These are phyloP conservation scores for Fusarium odoratissimum DNA, from an alignment of 2,329 filamentous ascomycete species.

Conservation along the genomic window DNA sequence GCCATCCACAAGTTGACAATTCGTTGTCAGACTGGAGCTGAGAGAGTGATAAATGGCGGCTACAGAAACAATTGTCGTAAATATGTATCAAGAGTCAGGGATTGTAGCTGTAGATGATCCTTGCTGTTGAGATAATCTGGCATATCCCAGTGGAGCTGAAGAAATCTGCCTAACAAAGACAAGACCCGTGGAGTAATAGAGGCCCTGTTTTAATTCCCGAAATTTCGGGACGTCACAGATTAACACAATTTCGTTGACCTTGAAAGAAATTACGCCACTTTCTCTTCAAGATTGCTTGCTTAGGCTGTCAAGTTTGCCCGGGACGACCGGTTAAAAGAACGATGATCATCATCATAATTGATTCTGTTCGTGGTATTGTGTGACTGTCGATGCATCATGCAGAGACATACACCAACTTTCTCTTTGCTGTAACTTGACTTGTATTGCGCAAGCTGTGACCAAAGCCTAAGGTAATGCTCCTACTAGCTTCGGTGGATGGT, in stretches of 20 bases:
- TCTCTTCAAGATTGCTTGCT: conserved; percentile 12
- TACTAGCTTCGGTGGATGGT: conserved; percentile 3
- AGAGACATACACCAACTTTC: conserved; percentile 17
- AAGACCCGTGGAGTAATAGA: conserved; percentile 32
- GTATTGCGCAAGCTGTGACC: conserved; percentile 15
- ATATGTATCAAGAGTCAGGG: background rate
- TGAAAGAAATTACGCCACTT: conserved; percentile 33
- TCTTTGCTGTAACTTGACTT: background rate
- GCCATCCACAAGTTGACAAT: conserved; percentile 1
- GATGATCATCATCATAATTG: conserved; percentile 7
- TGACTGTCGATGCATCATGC: conserved; percentile 15
- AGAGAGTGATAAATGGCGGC: background rate
- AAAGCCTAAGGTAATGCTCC: background rate
- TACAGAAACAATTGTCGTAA: background rate
- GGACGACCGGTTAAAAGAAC: conserved; percentile 17
- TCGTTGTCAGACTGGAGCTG: background rate
- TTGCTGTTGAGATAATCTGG: conserved; percentile 19
- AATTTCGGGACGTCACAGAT: conserved; percentile 36
- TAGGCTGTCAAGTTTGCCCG: background rate
- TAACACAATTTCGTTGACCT: conserved; percentile 13
- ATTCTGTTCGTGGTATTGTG: conserved; percentile 3
- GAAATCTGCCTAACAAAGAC: conserved; percentile 3
- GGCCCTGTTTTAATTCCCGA: conserved; percentile 31
- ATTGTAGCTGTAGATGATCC: conserved; percentile 6
- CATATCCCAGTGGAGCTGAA: conserved; percentile 18